A percentile compares a stretch with the other conserved stretches of the same genome.
phyloP scores from a whole-genome alignment of 192 early-diverging fungal genomes.

The Coemansia sp. region DNA sequence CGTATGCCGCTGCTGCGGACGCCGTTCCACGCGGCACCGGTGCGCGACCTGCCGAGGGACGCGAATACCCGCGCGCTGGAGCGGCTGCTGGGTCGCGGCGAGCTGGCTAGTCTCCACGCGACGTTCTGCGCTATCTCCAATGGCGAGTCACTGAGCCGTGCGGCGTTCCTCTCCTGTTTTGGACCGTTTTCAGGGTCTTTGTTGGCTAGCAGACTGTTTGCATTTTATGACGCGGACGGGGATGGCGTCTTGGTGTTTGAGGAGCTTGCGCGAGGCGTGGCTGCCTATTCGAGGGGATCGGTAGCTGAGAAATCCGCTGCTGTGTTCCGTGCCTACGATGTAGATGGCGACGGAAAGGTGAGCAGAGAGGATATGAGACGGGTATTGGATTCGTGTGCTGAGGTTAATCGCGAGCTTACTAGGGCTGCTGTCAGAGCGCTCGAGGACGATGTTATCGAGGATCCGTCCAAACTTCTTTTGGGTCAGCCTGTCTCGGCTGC shows the following conservation, averaged over 20 bases:
- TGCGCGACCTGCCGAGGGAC: slow-evolving; percentile 20
- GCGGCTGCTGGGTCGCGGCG: slow-evolving; percentile 68
- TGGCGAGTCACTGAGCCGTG: slow-evolving; percentile 72
- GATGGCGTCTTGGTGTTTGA: slow-evolving; percentile 78
- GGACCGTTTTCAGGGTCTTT: slow-evolving; percentile 85
- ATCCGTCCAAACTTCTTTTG: slow-evolving; percentile 25
- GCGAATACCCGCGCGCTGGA: slow-evolving; percentile 13
- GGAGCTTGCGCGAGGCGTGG: slow-evolving; percentile 83
- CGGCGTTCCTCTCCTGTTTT: slow-evolving; percentile 84
- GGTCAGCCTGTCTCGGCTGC: slow-evolving; percentile 88
- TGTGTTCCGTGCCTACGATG: slow-evolving; percentile 91
- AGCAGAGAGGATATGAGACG: slow-evolving; percentile 80
- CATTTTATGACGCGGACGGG: slow-evolving; percentile 85
- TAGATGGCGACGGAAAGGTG: slow-evolving; percentile 84
- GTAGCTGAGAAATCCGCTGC: slow-evolving; percentile 80
- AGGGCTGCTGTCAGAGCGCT: slow-evolving; percentile 79
- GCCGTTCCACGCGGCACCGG: slow-evolving; percentile 75
- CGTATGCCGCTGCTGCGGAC: slow-evolving; percentile 69
- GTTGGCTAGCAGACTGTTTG: slow-evolving; percentile 85
- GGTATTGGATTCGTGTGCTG: slow-evolving; percentile 94
- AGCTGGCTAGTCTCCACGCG: slow-evolving; percentile 84
- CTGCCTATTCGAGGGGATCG: slow-evolving; percentile 82
- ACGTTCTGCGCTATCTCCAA: slow-evolving; percentile 81
- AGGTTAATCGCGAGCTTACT: slow-evolving; percentile 87
- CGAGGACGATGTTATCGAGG: slow-evolving; percentile 82